Evolutionary conservation across 2,329 filamentous ascomycete genomes (phyloP), one percentile per base, ranked within the genome.

Genomic region (Claviceps monticola): DNA sequence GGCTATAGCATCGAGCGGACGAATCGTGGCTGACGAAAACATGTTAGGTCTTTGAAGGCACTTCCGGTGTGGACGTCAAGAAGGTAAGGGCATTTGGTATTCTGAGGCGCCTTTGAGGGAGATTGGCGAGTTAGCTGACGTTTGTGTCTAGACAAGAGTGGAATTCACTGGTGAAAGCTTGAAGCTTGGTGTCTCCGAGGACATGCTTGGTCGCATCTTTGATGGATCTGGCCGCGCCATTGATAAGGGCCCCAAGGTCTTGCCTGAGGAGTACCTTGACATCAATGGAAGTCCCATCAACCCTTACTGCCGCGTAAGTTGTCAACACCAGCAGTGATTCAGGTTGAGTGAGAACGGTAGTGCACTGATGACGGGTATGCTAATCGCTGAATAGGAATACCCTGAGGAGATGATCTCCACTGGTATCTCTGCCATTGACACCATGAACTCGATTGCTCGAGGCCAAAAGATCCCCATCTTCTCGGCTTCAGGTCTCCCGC

Each of bases 331-430:
- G 34, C 29, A n/a, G 16, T 16, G 29, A 2, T 37, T 19, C 8
- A 8, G 16, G 4, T 36, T 29, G 17, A 50, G 21, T 29, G 17
- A 50, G 21, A 23, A 7, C 8, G 34, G 19, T 21, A 8, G 21
- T 14, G 34, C 1, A 9, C 5, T n/a, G 45, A 50, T 29, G 42
- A 45, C 2, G 41, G 8, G 16, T 2, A 26, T 39, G 51, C 59
- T 63, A 51, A 63, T 55, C 56, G 39, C 26, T 50, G 2, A 38
- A 43, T 57, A 94, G 88, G 88, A 95, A 60, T 98, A 98, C 68
- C 93, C 93, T 64, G 93, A 98, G 75, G 94, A 98, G 74, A 98
- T 98, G 91, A 97, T 98, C 64, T 93, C 91, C 38, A 98, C 93
- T 47, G 93, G 93, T 82, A 98, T 98, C 70, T 97, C 91, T 56